A percentile compares a stretch with the other conserved stretches of the same genome.
Evolutionary conservation across 768 basidiomycete genomes (phyloP).

Genomic region (Tulasnella calospora): DNA sequence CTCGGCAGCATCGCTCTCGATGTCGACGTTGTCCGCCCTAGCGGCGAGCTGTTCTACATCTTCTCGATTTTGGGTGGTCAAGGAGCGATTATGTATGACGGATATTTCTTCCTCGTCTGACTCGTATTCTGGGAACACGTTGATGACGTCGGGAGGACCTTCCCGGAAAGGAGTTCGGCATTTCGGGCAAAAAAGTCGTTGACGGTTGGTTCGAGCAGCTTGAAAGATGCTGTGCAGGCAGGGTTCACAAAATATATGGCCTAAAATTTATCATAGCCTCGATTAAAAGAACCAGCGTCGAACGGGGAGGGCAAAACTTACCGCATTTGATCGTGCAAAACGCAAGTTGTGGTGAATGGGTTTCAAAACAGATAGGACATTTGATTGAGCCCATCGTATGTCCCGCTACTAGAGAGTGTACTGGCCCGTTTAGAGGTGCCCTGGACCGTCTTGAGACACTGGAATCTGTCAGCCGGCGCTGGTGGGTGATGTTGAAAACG

Average conservation of each 20-base stretch:
- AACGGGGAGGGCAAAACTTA: background rate
- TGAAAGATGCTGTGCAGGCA: background rate
- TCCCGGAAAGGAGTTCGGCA: background rate
- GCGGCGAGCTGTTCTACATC: background rate
- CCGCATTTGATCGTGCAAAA: slow-evolving; percentile 8
- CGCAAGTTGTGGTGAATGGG: background rate
- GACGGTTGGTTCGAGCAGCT: background rate
- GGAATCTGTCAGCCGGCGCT: background rate
- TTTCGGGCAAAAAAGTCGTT: background rate
- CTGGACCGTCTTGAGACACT: background rate
- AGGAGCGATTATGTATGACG: background rate
- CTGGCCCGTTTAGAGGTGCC: background rate
- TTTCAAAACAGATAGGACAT: slow-evolving; percentile 4
- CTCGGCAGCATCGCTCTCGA: background rate
- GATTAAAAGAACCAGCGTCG: background rate
- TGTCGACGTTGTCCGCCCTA: background rate
- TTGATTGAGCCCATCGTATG: background rate
- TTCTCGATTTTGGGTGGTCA: background rate
- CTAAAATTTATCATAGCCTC: background rate
- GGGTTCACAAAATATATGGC: background rate
- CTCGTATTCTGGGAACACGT: background rate
- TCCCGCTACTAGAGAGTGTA: background rate
- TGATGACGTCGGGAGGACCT: background rate
- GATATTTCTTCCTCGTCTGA: background rate
- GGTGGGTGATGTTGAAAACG: background rate